Evolutionary conservation across 164 flowering plant species (phyloP).

Genomic region (Buxus sempervirens): DNA sequence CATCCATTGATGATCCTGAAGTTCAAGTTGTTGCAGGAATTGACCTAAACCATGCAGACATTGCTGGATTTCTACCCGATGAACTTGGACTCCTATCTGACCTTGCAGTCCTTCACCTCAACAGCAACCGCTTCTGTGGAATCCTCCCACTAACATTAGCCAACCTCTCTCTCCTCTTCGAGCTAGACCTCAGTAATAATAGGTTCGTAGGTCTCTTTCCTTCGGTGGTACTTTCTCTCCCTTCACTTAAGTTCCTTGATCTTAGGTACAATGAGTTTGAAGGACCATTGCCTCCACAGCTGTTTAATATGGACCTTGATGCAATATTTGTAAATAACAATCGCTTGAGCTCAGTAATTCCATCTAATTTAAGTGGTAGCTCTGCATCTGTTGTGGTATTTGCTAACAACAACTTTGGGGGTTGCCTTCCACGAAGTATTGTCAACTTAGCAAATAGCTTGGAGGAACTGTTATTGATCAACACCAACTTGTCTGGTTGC

Average conservation of each 20-base stretch:
- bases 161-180: conserved; percentile 55
- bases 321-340: conserved; percentile 75
- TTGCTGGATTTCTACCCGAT: conserved; percentile 64
- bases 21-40: conserved; percentile 61
- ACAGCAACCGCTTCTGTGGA: conserved; percentile 78
- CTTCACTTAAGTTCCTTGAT: conserved; percentile 57
- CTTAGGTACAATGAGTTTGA: conserved; percentile 78
- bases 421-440: conserved; percentile 62
- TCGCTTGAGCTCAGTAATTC: conserved; percentile 43
- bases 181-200: conserved; percentile 83
- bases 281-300: conserved; percentile 61
- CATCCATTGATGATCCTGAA: conserved; percentile 33
- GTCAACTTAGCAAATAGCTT: conserved; percentile 44
- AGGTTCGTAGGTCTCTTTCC: conserved; percentile 73
- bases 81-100: conserved; percentile 70
- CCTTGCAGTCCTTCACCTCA: conserved; percentile 68
- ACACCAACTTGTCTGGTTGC: conserved; percentile 62
- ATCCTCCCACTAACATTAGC: conserved; percentile 47
- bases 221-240: conserved; percentile 50
- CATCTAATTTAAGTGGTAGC: conserved; percentile 30
- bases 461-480: conserved; percentile 60
- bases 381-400: conserved; percentile 63
- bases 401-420: conserved; percentile 70
- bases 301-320: conserved; percentile 46
- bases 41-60: conserved; percentile 60